phyloP scores from a whole-genome alignment of 106 monocot genomes.

The Alisma plantagoaquatica region DNA sequence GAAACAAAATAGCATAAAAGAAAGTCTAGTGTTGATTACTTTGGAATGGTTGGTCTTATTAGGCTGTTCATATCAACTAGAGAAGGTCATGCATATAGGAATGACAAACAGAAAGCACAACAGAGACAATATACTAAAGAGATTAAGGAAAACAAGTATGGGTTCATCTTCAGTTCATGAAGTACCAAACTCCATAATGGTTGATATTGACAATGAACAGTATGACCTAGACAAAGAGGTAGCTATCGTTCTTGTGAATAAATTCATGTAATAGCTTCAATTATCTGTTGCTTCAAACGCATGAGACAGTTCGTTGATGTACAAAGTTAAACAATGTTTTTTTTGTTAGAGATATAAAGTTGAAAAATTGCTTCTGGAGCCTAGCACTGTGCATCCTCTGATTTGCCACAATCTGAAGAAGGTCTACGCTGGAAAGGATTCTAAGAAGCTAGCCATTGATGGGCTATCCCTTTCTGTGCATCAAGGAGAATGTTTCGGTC shows the following conservation, averaged over 20 bases:
- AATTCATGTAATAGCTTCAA: not conserved
- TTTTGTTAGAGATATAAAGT: constrained; percentile 42
- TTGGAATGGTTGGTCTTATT: constrained; percentile 50
- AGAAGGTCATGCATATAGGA: constrained; percentile 15
- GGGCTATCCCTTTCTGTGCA: constrained; percentile 61
- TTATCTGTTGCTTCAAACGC: not conserved
- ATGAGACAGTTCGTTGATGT: constrained; percentile 46
- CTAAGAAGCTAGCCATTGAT: constrained; percentile 52
- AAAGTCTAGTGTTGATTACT: constrained; percentile 31
- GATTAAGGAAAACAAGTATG: not conserved
- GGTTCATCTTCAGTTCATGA: not conserved
- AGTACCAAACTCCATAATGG: constrained; percentile 1
- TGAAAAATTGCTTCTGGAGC: constrained; percentile 35
- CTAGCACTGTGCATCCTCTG: constrained; percentile 27
- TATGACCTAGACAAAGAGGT: constrained; percentile 6
- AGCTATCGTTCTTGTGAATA: not conserved
- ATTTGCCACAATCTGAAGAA: constrained; percentile 56
- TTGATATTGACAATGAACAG: not conserved
- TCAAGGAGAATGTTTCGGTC: constrained; percentile 66
- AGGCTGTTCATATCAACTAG: constrained; percentile 27
- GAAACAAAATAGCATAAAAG: constrained; percentile 33
- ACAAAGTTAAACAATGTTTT: too few relatives aligned
- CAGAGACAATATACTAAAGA: not conserved
- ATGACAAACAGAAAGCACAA: constrained; percentile 1
- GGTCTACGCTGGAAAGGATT: constrained; percentile 40